Evolutionary conservation across 345 rosid species (phyloP).

Genomic region (Boechera divaricarpa): DNA sequence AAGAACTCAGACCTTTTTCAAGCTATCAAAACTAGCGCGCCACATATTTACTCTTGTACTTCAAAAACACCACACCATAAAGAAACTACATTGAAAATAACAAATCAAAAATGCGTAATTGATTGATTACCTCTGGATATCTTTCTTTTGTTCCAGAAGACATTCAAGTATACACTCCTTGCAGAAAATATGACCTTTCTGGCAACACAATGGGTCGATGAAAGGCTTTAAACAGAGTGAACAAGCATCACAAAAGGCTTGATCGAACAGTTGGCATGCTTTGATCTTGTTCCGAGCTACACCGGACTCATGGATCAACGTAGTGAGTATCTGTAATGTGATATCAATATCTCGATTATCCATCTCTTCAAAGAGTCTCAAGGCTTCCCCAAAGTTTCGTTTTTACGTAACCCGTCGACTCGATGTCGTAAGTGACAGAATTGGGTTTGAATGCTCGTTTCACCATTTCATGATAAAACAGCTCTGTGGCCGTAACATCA

Average conservation of each 20-base stretch:
- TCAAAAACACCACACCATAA: too few relatives aligned
- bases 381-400: conserved; percentile 64
- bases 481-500: conserved; percentile 72
- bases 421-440: conserved; percentile 61
- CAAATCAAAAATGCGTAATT: too few relatives aligned
- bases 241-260: conserved; percentile 96
- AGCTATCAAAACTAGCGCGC: too few relatives aligned
- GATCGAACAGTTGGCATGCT: conserved; percentile 74
- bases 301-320: conserved; percentile 85
- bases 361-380: conserved; percentile 82
- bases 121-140: conserved; percentile 60
- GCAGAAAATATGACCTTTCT: conserved; percentile 84
- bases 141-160: conserved; percentile 77
- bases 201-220: conserved; percentile 87
- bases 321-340: conserved; percentile 66
- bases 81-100: too few relatives aligned
- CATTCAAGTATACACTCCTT: conserved; percentile 86
- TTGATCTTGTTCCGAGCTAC: conserved; percentile 54
- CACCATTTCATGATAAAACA: conserved; percentile 82
- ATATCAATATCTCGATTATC: conserved; percentile 49
- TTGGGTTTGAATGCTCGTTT: conserved; percentile 71
- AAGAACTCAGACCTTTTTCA: too few relatives aligned
- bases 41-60: conserved; percentile 28
- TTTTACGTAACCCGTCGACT: conserved; percentile 86
- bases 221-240: conserved; percentile 87